Conservation (phyloP, 305 asterid genomes). For the Fraxinus nigra region DNA sequence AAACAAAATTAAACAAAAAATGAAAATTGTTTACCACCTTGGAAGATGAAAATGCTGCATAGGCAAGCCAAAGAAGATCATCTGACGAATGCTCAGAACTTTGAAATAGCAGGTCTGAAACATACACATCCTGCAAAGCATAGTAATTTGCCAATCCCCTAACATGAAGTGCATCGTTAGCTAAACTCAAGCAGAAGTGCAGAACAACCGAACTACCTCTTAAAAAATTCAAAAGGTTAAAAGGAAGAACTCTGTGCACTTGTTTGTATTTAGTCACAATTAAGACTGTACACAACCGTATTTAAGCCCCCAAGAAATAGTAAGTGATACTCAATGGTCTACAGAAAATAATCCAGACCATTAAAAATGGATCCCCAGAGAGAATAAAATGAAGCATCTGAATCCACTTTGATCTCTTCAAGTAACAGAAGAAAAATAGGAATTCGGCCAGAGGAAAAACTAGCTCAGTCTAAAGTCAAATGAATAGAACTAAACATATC, state of each 20-base stretch:
- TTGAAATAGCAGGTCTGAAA: conserved; percentile 83
- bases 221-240: conserved; percentile 8
- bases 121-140: conserved; percentile 61
- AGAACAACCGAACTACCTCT: conserved; percentile 11
- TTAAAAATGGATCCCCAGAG: neutral
- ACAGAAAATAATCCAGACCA: neutral
- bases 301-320: conserved; percentile 17
- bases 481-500: conserved; percentile 10
- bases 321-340: conserved; percentile 10
- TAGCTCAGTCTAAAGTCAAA: conserved; percentile 3
- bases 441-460: conserved; percentile 1
- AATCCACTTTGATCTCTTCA: neutral
- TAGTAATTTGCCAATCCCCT: conserved; percentile 71
- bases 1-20: conserved; percentile 1
- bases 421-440: neutral
- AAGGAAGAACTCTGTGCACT: conserved; percentile 14
- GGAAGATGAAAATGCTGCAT: conserved; percentile 63
- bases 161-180: conserved; percentile 35
- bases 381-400: conserved; percentile 12
- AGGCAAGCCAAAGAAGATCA: conserved; percentile 92
- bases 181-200: conserved; percentile 17
- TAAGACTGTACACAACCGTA: conserved; percentile 13
- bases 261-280: conserved; percentile 11
- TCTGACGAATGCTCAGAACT: conserved; percentile 74
- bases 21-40: conserved; percentile 50